Evolutionary conservation across 2,329 filamentous ascomycete genomes (phyloP).

Genomic region (Coniochaeta sp.): DNA sequence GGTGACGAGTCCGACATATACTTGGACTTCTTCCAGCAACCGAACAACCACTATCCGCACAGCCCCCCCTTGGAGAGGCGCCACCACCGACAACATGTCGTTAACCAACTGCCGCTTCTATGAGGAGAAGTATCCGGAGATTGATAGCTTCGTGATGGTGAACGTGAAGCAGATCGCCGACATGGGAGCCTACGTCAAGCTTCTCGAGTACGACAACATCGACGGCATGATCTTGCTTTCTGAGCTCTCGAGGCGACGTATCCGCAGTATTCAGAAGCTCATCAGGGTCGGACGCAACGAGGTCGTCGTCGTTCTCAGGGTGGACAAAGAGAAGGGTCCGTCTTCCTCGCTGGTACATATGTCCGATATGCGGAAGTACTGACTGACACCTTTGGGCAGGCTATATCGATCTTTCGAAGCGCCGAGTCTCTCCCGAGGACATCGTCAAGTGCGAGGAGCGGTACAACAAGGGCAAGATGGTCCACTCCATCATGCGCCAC

Average conservation of each 20-base stretch:
- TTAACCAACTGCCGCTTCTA: conserved; percentile 31
- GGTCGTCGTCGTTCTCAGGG: conserved; percentile 95
- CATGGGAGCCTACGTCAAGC: conserved; percentile 99
- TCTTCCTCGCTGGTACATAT: conserved; percentile 14
- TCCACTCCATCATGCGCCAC: conserved; percentile 97
- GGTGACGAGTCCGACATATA: conserved; percentile 2
- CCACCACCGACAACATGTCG: conserved; percentile 26
- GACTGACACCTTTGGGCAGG: conserved; percentile 49
- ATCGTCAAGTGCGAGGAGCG: conserved; percentile 98
- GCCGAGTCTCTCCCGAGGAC: conserved; percentile 94
- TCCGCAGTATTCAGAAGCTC: conserved; percentile 96
- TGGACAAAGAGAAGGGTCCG: conserved; percentile 95
- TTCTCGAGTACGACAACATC: conserved; percentile 99
- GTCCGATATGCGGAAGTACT: conserved; percentile 13
- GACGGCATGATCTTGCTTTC: conserved; percentile 99
- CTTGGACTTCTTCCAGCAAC: neutral
- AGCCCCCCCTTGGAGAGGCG: conserved; percentile 14
- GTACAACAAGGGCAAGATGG: conserved; percentile 99
- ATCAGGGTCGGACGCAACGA: conserved; percentile 97
- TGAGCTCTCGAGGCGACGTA: conserved; percentile 95
- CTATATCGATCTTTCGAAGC: conserved; percentile 98
- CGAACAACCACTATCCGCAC: neutral
- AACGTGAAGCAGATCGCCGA: conserved; percentile 99
- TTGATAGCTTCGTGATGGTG: conserved; percentile 99
- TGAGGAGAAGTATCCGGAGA: conserved; percentile 73